Evolutionary conservation across 2,329 filamentous ascomycete species (phyloP), one percentile per base, ranked within the genome.

Genomic region (Aspergillus phoenicis): DNA sequence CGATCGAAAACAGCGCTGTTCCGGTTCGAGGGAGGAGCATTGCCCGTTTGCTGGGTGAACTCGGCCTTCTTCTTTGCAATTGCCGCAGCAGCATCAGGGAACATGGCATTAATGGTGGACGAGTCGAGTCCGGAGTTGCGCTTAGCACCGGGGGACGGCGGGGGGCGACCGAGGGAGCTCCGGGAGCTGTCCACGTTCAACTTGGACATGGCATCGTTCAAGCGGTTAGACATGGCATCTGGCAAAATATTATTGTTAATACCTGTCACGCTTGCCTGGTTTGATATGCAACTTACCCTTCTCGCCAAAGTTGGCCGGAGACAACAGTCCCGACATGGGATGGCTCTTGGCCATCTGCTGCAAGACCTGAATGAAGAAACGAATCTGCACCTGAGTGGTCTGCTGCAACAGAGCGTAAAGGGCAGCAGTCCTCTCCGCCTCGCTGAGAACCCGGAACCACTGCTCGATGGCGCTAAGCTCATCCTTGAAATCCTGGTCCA

Each of bases 401-500:
- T 99, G 95, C 82, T 99, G 95, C 62, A 99, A 84, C 69, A 99
- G 83, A 63, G 95, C 94, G 77, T 99, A 99, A 61, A 98, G 81
- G 52, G 95, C 95, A 64, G 95, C 95, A 20, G 95, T 99, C 64
- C 95, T 87, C 80, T 99, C 95, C 28, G 95, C 93, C 80, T 98
- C 95, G 73, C 94, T 98, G 66, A 99, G 83, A 57, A 99, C 95
- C 64, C 93, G 90, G 79, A 99, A 99, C 95, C 95, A 99, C 82
- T 99, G 95, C 81, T 99, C 95, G 73, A 99, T 99, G 68, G 95
- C 95, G 75, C 93, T 97, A 63, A 99, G 86, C 79, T 99, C 95
- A 78, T 98, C 95, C 82, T 99, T 99, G 84, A 99, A 99, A 75
- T 99, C 95, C 81, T 99, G 95, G 75, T 99, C 95, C 58, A 98